Base-by-base conservation (phyloP, 805 yeast species). In the Ogataea minuta region DNA sequence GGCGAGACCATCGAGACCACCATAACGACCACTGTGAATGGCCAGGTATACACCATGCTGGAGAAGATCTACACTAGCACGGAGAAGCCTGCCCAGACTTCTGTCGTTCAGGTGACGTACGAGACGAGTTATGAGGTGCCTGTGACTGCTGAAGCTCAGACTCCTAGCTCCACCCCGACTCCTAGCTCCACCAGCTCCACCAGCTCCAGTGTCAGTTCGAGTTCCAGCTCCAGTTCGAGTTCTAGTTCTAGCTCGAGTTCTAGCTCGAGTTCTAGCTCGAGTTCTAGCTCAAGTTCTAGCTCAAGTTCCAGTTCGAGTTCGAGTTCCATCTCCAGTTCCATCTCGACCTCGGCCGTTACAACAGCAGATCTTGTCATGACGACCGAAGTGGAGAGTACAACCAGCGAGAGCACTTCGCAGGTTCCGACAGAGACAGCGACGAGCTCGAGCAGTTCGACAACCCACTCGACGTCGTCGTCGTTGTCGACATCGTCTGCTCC, bases 41-140 rank as follows among this genome's bases (percentile, higher is more conserved):
- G 48, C 14, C 29, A 46, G 12, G 52, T 44, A 16, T 37, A 39
- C 28, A 54, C 59, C 19, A 33, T 51, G 41, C 28, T 53, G 28
- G 49, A 45, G 46, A 34, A 50, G 16, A 54, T 60, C 6, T 52
- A 54, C 38, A 62, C 66, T 34, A 58, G 64, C 8, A 50, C 57
- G 10, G 34, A 47, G n/a, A 48, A 41, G 7, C 41, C 53, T 2
- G 59, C 44, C 12, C 30, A 31, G 23, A 53, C 57, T 10, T 39
- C 34, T 13, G 58, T 53, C 9, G 39, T 56, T 16, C 40, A 48
- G 21, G 48, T 40, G 33, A 45, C 44, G 7, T 48, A 44, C 34
- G 39, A 33, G 6, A 39, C 53, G 4, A 44, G 57, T 6, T 36
- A 30, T n/a, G 44, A 34, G 23, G 23, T 36, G 15, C 25, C 38